Evolutionary conservation across 768 basidiomycete genomes (phyloP).

Genomic region (Pleurotus djamor): DNA sequence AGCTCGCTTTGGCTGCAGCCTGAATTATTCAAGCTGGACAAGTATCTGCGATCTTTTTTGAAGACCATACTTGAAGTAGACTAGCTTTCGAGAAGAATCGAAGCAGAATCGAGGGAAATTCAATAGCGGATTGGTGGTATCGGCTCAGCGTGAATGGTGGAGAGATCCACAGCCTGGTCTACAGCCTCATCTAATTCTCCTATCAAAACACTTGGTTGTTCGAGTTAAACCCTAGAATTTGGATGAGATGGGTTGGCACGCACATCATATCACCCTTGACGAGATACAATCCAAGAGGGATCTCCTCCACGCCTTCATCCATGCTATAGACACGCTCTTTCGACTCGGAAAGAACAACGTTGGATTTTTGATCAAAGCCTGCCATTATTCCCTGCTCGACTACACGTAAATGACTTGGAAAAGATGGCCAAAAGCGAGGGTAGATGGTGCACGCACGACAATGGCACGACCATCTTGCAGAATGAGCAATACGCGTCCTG

Average conservation of each 20-base stretch:
- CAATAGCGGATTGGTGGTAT: slow-evolving; percentile 80
- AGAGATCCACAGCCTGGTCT: slow-evolving; percentile 73
- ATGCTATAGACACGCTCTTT: slow-evolving; percentile 91
- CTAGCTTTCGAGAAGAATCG: background rate
- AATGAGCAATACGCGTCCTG: slow-evolving; percentile 89
- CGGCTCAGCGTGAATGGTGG: slow-evolving; percentile 84
- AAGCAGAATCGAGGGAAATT: slow-evolving; percentile 8
- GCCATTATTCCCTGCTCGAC: slow-evolving; percentile 75
- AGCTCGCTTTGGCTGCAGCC: no score
- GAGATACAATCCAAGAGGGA: slow-evolving; percentile 91
- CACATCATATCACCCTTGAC: slow-evolving; percentile 99
- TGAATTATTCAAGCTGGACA: no score
- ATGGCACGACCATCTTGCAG: slow-evolving; percentile 96
- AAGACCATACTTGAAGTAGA: background rate
- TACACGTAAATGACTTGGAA: slow-evolving; percentile 1
- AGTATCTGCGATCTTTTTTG: background rate
- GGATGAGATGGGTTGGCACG: slow-evolving; percentile 28
- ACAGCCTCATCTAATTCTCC: slow-evolving; percentile 84
- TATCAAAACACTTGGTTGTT: slow-evolving; percentile 60
- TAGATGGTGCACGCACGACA: slow-evolving; percentile 56
- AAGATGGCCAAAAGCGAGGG: background rate
- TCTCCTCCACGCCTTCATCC: slow-evolving; percentile 93
- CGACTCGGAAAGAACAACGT: slow-evolving; percentile 91
- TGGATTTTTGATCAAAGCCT: slow-evolving; percentile 94
- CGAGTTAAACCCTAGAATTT: slow-evolving; percentile 6